Evolutionary conservation across 768 basidiomycete genomes (phyloP).

Genomic region (Boletus coccyginus): DNA sequence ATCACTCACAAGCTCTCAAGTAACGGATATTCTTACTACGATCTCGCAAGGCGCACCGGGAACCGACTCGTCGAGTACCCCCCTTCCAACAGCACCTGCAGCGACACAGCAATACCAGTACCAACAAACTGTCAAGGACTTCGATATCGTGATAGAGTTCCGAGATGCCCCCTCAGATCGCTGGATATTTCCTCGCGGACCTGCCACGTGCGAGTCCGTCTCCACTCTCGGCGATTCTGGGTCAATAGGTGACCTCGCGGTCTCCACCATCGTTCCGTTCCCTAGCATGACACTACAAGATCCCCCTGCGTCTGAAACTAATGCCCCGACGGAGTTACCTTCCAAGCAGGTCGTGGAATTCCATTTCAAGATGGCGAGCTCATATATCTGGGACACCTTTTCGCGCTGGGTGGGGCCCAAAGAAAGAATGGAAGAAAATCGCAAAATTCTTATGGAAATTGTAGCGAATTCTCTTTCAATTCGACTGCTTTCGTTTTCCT

Average conservation of each 20-base stretch:
- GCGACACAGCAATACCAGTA: conserved; percentile 22
- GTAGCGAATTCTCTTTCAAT: conserved; percentile 31
- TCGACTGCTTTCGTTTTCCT: background rate
- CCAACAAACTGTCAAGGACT: conserved; percentile 46
- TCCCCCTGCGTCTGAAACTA: conserved; percentile 11
- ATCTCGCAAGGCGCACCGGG: conserved; percentile 4
- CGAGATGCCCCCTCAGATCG: conserved; percentile 58
- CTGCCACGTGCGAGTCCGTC: conserved; percentile 47
- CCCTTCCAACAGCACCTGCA: conserved; percentile 12
- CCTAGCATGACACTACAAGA: conserved; percentile 18
- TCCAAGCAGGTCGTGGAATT: conserved; percentile 42
- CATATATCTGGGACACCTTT: conserved; percentile 56
- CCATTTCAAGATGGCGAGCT: conserved; percentile 46
- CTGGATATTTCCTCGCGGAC: conserved; percentile 66
- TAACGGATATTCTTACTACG: background rate
- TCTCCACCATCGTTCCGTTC: conserved; percentile 49
- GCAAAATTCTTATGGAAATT: conserved; percentile 40
- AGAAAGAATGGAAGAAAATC: conserved; percentile 50
- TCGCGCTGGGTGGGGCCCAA: conserved; percentile 60
- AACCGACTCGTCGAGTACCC: conserved; percentile 10
- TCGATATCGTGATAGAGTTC: conserved; percentile 74
- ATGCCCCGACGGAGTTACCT: conserved; percentile 4
- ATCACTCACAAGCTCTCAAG: conserved; percentile 44
- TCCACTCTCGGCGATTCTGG: conserved; percentile 13
- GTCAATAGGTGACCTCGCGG: conserved; percentile 32